Conservation (phyloP, 2,329 filamentous ascomycete genomes). For the Trichoderma koningii region DNA sequence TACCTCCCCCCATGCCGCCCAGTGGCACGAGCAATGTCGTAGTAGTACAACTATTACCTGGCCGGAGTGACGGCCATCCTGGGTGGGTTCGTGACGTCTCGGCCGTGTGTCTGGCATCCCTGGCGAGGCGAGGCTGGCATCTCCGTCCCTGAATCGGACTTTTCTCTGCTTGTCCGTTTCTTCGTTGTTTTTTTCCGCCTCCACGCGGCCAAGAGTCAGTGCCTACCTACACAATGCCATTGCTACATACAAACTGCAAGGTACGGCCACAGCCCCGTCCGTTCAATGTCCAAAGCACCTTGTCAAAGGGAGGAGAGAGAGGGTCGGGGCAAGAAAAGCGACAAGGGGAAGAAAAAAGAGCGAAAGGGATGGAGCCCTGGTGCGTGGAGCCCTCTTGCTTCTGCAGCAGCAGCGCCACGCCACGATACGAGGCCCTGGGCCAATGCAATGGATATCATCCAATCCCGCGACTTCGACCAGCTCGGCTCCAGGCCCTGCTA, state of each 20-base stretch:
- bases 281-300: not conserved
- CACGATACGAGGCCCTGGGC: slow-evolving; percentile 18
- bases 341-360: not conserved
- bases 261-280: no score
- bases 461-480: slow-evolving; percentile 10
- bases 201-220: slow-evolving; percentile 1
- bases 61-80: no score
- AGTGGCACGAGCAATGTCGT: no score
- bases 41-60: no score
- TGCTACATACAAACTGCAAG: no score
- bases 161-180: not conserved
- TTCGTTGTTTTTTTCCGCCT: not conserved
- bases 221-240: not conserved
- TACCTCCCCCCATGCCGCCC: no score
- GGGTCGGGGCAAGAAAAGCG: no score
- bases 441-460: not conserved
- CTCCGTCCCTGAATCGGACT: not conserved
- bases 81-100: not conserved
- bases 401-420: not conserved
- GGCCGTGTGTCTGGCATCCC: not conserved
- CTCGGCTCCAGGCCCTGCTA: slow-evolving; percentile 9
- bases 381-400: slow-evolving; percentile 3
- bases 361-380: slow-evolving; percentile 12
- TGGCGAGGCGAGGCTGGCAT: not conserved
- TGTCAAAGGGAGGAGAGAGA: slow-evolving; percentile 3